phyloP scores from a whole-genome alignment of 352 stramenopile genomes.

The Elongisporangium undulatum region DNA sequence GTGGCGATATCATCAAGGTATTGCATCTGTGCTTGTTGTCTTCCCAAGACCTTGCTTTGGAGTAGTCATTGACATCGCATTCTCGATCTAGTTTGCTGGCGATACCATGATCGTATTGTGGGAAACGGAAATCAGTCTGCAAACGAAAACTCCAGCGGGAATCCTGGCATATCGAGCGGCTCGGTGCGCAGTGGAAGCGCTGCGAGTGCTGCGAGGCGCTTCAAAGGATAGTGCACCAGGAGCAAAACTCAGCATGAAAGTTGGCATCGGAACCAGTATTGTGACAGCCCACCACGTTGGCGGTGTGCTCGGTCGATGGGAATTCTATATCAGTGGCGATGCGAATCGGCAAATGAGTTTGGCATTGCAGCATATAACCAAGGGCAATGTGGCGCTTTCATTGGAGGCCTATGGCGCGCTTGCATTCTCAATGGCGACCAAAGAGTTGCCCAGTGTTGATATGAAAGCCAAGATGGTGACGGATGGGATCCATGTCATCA shows the following conservation, averaged over 20 bases:
- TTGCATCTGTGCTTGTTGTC: background rate
- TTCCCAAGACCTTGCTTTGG: background rate
- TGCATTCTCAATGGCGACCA: background rate
- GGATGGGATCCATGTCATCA: background rate
- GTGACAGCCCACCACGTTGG: constrained; percentile 80
- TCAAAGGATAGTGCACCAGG: constrained; percentile 1
- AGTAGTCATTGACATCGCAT: background rate
- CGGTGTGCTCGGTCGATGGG: constrained; percentile 76
- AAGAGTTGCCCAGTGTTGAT: background rate
- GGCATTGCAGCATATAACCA: constrained; percentile 58
- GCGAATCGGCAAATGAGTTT: constrained; percentile 77
- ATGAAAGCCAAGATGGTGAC: background rate
- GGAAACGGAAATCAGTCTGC: constrained; percentile 53
- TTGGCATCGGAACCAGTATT: constrained; percentile 74
- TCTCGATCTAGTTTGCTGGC: constrained; percentile 50
- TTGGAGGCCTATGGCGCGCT: constrained; percentile 42
- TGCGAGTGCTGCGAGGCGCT: background rate
- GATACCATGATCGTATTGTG: constrained; percentile 79
- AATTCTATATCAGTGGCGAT: constrained; percentile 83
- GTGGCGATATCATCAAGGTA: constrained; percentile 74
- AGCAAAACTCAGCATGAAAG: constrained; percentile 64
- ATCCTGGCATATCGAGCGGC: constrained; percentile 58
- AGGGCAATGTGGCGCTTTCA: constrained; percentile 75
- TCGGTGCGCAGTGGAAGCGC: constrained; percentile 49
- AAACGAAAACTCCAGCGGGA: constrained; percentile 26